These are phyloP conservation scores for Penicillium verrucosum DNA, from an alignment of 2,329 filamentous ascomycete species.

Conservation along the genomic window DNA sequence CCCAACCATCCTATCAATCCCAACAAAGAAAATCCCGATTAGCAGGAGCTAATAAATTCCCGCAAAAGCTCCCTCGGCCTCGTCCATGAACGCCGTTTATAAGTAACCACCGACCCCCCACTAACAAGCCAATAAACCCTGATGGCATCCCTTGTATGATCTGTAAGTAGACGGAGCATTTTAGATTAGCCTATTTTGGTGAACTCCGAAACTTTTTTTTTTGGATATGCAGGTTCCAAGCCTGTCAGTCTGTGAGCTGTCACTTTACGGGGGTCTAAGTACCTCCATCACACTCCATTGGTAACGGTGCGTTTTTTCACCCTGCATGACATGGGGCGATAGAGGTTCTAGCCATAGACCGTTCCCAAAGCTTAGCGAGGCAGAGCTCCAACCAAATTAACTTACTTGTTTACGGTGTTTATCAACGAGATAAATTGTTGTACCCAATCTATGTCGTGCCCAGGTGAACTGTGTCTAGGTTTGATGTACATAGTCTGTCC, in stretches of 20 bases:
- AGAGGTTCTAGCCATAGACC: neutral
- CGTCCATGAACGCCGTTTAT: neutral
- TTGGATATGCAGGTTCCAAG: neutral
- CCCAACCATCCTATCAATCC: constrained; percentile 2
- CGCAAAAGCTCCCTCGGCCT: neutral
- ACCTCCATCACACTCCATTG: too few relatives aligned
- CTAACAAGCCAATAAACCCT: neutral
- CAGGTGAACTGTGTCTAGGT: neutral
- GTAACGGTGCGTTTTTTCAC: neutral
- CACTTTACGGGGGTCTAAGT: neutral
- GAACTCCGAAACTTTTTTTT: neutral
- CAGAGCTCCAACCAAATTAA: neutral
- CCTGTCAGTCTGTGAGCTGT: constrained; percentile 3
- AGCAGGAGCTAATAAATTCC: neutral
- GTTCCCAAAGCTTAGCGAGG: neutral
- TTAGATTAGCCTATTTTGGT: neutral
- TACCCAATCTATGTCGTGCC: too few relatives aligned
- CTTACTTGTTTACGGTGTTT: neutral
- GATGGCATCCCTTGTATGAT: constrained; percentile 6
- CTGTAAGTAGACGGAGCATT: neutral
- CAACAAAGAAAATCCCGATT: neutral
- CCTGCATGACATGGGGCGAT: neutral
- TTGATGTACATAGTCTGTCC: neutral
- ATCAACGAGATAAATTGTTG: neutral
- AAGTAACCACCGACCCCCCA: neutral